Evolutionary conservation across 257 asterid species (phyloP), one percentile per base, ranked within the genome.

Genomic region (Ilex asprella): DNA sequence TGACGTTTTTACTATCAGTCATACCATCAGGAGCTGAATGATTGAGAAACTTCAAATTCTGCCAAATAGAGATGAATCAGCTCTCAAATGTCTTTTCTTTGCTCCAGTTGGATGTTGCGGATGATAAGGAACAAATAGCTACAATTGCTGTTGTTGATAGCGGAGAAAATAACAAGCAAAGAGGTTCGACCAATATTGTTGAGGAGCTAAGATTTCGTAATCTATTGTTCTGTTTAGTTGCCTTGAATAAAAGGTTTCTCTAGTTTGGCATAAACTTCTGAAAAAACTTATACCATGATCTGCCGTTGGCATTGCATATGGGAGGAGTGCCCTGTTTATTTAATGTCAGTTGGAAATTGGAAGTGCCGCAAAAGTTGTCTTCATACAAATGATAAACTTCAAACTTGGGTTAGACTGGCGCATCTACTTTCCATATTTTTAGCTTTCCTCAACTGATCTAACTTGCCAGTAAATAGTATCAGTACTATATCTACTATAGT

Each of bases 21-120:
- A 32, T n/a, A 64, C 44, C 46, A 6, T 12, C 68, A 61, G 80
- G 74, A 71, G 65, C 67, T 61, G 60, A 46, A 74, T 60, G 67
- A 39, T 62, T 59, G 32, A 57, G 62, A 64, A 52, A 58, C 30
- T 68, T 55, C 52, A 67, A 35, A 39, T 39, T 51, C 29, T 46
- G 55, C 21, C 21, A 31, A 50, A 62, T 16, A 56, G 55, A 71
- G 70, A 87, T 90, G 97, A 76, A 82, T 80, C 70, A 71, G 57
- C 78, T 87, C 47, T 65, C 92, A 62, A 90, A 87, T 71, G 64
- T 86, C n/a, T 87, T 87, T 75, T 75, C 96, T 21, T 67, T 82
- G 73, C 96, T 90, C 51, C 86, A 77, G 43, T 62, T 85, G 70
- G 95, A 83, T 56, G 84, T 68, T 21, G 81, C 72, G 49, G 97